Conservation (phyloP, 2,329 filamentous ascomycete species). For the Aspergillus luchuensis region DNA sequence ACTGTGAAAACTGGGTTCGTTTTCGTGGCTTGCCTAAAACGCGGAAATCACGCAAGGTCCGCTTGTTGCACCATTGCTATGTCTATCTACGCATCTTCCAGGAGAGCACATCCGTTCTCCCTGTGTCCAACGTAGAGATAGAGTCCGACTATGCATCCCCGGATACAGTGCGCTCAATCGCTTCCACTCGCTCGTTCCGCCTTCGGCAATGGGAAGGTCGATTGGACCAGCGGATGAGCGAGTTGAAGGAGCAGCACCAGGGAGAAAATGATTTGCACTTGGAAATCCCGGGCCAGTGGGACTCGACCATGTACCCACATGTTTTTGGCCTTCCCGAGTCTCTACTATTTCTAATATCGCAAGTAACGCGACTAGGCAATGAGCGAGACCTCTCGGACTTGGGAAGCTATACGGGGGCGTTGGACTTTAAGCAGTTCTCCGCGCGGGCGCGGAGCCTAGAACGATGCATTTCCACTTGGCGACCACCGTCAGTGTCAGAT, state of each 20-base stretch:
- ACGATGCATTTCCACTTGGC: conserved; percentile 31
- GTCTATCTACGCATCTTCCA: conserved; percentile 49
- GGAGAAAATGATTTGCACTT: conserved; percentile 51
- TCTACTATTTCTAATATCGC: conserved; percentile 45
- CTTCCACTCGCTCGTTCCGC: conserved; percentile 39
- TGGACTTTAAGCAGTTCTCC: conserved; percentile 35
- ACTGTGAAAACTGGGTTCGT: conserved; percentile 49
- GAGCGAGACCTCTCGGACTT: conserved; percentile 41
- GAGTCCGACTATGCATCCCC: conserved; percentile 5
- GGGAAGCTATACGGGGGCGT: conserved; percentile 5
- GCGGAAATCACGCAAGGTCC: conserved; percentile 45
- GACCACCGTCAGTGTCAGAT: neutral
- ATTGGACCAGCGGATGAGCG: conserved; percentile 35
- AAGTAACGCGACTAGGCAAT: conserved; percentile 47
- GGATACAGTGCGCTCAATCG: conserved; percentile 28
- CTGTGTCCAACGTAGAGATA: neutral
- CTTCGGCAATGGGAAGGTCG: conserved; percentile 31
- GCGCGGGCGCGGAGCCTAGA: conserved; percentile 38
- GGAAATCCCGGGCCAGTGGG: conserved; percentile 44
- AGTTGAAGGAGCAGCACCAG: conserved; percentile 39
- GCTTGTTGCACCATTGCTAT: conserved; percentile 53
- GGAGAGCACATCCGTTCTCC: conserved; percentile 38
- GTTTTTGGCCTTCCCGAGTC: conserved; percentile 51
- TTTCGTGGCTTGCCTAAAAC: conserved; percentile 39
- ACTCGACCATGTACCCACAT: conserved; percentile 47